Percentiles rank a stretch among this genome's conserved stretches.
Evolutionary conservation across 306 rosid genomes (phyloP).

Genomic region (Vigna mungo): DNA sequence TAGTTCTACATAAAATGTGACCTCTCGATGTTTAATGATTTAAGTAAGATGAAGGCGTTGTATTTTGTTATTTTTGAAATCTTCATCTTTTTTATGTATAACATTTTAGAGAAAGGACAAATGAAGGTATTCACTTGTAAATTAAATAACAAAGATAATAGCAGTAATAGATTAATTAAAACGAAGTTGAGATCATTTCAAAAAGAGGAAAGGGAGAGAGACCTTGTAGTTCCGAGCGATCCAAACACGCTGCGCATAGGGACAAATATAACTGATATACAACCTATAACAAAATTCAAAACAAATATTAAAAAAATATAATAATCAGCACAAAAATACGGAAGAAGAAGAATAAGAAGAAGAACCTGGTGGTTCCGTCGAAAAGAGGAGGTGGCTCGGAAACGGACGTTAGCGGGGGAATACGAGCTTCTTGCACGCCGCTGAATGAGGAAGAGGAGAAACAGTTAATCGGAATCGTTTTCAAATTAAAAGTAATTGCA

Average conservation of each 20-base stretch:
- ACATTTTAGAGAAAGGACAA: not conserved
- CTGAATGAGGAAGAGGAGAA: not conserved
- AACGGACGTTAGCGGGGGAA: constrained; percentile 55
- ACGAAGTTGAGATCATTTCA: constrained; percentile 8
- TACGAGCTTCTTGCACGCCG: constrained; percentile 40
- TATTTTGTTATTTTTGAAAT: not conserved
- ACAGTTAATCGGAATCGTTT: not conserved
- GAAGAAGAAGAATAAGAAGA: not conserved
- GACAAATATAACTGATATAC: constrained; percentile 59
- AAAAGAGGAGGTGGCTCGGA: constrained; percentile 72
- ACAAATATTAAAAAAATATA: not conserved
- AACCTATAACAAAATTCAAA: constrained; percentile 45
- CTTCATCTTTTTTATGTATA: not conserved
- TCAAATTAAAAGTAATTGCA: not conserved
- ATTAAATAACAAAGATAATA: not conserved
- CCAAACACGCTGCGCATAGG: constrained; percentile 83
- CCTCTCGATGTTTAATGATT: not conserved
- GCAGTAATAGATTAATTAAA: not conserved
- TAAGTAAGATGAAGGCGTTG: not conserved
- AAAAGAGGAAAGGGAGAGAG: not conserved
- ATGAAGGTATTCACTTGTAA: not conserved
- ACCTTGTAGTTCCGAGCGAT: constrained; percentile 84
- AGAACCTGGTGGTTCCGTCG: constrained; percentile 73
- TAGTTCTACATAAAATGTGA: not conserved
- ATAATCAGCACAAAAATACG: not conserved